phyloP scores from a whole-genome alignment of 495 filamentous ascomycete genomes.

The Thermothielavioides terrestris region DNA sequence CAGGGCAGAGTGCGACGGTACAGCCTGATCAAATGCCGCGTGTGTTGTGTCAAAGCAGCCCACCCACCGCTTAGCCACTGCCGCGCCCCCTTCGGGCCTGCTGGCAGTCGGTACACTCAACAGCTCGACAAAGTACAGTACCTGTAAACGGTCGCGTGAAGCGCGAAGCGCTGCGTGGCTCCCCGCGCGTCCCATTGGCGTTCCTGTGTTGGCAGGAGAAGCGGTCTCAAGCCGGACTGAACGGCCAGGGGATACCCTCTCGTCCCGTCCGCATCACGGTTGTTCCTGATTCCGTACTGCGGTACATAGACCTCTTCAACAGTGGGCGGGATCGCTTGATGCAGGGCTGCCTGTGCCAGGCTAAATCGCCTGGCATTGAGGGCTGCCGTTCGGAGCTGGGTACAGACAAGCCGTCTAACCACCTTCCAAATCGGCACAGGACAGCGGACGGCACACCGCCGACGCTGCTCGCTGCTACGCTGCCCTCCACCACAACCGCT shows the following conservation, averaged over 20 bases:
- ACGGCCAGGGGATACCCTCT: neutral
- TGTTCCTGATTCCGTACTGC: no score
- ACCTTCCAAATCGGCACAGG: conserved; percentile 6
- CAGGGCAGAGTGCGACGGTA: conserved; percentile 13
- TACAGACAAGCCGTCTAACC: conserved; percentile 5
- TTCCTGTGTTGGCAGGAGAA: no score
- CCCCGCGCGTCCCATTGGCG: neutral
- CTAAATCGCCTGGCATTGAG: conserved; percentile 11
- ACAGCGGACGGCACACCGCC: conserved; percentile 3
- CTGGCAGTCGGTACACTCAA: no score
- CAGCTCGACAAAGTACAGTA: no score
- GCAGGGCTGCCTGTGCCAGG: conserved; percentile 10
- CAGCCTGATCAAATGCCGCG: conserved; percentile 24
- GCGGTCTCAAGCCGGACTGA: neutral
- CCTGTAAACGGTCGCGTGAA: no score
- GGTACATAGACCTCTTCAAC: no score
- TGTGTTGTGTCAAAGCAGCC: conserved; percentile 3
- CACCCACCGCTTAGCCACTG: conserved; percentile 4
- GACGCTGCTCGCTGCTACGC: conserved; percentile 1
- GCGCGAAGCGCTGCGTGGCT: conserved; percentile 11
- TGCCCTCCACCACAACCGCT: conserved; percentile 1
- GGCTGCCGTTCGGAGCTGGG: conserved; percentile 11
- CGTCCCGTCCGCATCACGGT: neutral
- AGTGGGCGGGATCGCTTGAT: conserved; percentile 8
- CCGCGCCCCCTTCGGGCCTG: no score